Conservation (phyloP, 768 basidiomycete genomes). For the Suillus fuscotomentosus region DNA sequence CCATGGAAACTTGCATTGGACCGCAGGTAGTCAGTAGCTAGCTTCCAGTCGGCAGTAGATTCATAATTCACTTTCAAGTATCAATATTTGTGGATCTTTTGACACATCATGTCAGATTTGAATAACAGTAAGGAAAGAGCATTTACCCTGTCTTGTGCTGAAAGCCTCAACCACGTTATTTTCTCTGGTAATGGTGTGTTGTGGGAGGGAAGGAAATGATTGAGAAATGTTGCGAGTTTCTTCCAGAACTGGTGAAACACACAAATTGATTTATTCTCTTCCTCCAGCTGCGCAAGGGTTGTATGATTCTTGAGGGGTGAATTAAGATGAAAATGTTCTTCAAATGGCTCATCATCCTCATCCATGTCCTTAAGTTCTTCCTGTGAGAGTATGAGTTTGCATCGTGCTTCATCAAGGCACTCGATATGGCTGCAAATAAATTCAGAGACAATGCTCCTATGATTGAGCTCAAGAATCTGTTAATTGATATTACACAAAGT, state of each 20-base stretch:
- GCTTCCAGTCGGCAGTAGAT: background rate
- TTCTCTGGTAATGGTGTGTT: background rate
- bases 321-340: background rate
- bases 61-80: slow-evolving; percentile 1
- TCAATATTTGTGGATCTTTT: background rate
- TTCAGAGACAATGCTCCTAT: background rate
- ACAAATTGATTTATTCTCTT: background rate
- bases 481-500: background rate
- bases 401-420: background rate
- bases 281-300: background rate
- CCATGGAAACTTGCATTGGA: slow-evolving; percentile 17
- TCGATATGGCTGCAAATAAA: background rate
- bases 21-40: slow-evolving; percentile 4
- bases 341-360: background rate
- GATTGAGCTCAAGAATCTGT: background rate
- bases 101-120: background rate
- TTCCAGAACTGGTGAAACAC: slow-evolving; percentile 5
- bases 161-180: background rate
- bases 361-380: background rate
- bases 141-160: background rate
- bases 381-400: background rate
- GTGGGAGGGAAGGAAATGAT: slow-evolving; percentile 2
- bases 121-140: background rate
- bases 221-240: slow-evolving; percentile 5
- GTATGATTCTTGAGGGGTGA: background rate